Base-by-base conservation (phyloP, 352 stramenopile genomes). In the Phytophthora parvispora region DNA sequence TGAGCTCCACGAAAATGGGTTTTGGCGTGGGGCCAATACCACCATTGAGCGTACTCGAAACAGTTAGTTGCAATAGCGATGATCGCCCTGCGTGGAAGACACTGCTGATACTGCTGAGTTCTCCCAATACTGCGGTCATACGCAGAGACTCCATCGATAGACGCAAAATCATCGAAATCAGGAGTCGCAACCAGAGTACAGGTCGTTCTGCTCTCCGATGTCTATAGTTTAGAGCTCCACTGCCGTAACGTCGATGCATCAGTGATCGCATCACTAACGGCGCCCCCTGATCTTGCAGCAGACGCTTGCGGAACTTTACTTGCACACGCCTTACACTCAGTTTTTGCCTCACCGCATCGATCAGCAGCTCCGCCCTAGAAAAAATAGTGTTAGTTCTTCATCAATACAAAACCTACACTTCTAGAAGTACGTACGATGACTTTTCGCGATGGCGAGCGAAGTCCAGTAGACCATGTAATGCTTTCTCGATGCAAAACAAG, bases 231-330 rank as follows among this genome's bases (percentile, higher is more conserved):
- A 75, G 68, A 8, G 42, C 48, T 0, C 64, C 70, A 9, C 50
- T 87, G 6, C 80, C 78, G 24, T 95, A 96, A 9, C 72, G 72
- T 10, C 71, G 80, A 36, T 94, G 89, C 68, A 97, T 77, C 8
- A 97, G 63, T 8, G 86, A 66, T 20, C 90, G 82, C 81, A 97
- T 93, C 10, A 80, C 77, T 4, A 96, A 70, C 1, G 90, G 90
- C 0, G 87, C 86, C 3, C 89, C 87, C 6, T 89, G 54, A 29
- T 94, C 87, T 8, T 77, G 75, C 20, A 74, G 60, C n/a, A 96
- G 42, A n/a, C 91, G 81, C 48, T 77, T 77, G 2, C 89, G 81
- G 50, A 95, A 97, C 3, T 72, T 79, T 10, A 66, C n/a, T 52
- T 97, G 90, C 6, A 97, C 76, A 2, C 86, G 85, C 42, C 82